Evolutionary conservation across 116 monocot species (phyloP).

Genomic region (Posidonia oceanica): DNA sequence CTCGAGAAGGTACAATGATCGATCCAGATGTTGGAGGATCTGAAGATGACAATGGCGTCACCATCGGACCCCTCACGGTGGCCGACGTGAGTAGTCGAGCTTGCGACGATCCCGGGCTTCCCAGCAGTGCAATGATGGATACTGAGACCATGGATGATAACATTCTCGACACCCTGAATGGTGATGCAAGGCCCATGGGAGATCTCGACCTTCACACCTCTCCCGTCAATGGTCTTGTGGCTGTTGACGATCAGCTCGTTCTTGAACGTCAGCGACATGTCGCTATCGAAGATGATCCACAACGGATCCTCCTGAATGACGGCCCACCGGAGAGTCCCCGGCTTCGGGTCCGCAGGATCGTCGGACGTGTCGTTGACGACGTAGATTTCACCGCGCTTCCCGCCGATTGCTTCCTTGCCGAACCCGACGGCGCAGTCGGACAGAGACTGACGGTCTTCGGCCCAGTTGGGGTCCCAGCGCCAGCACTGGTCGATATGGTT

Average conservation of each 20-base stretch:
- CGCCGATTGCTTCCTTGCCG: slow-evolving; percentile 4
- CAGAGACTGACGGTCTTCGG: slow-evolving; percentile 27
- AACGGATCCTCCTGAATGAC: slow-evolving; percentile 26
- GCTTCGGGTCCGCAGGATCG: slow-evolving; percentile 1
- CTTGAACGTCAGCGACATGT: slow-evolving; percentile 28
- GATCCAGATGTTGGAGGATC: slow-evolving; percentile 35
- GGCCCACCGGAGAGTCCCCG: slow-evolving; percentile 19
- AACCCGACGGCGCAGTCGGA: slow-evolving; percentile 36
- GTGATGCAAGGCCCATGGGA: slow-evolving; percentile 39
- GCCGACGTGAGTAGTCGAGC: slow-evolving; percentile 25
- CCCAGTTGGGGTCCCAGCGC: slow-evolving; percentile 22
- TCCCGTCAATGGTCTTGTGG: slow-evolving; percentile 54
- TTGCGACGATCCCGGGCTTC: slow-evolving; percentile 17
- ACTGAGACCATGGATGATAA: slow-evolving; percentile 42
- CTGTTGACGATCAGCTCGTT: slow-evolving; percentile 53
- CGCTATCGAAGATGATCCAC: slow-evolving; percentile 34
- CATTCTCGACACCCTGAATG: slow-evolving; percentile 25
- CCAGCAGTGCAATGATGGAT: slow-evolving; percentile 22
- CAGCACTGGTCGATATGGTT: slow-evolving; percentile 68
- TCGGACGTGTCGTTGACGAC: slow-evolving; percentile 13
- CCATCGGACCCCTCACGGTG: slow-evolving; percentile 29
- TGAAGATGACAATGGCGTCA: slow-evolving; percentile 20
- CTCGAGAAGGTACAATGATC: slow-evolving; percentile 29
- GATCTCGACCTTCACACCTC: slow-evolving; percentile 33
- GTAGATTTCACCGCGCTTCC: slow-evolving; percentile 8